Base-by-base conservation (phyloP, 1,284 basidiomycete species). In the Tylopilus microsporus region DNA sequence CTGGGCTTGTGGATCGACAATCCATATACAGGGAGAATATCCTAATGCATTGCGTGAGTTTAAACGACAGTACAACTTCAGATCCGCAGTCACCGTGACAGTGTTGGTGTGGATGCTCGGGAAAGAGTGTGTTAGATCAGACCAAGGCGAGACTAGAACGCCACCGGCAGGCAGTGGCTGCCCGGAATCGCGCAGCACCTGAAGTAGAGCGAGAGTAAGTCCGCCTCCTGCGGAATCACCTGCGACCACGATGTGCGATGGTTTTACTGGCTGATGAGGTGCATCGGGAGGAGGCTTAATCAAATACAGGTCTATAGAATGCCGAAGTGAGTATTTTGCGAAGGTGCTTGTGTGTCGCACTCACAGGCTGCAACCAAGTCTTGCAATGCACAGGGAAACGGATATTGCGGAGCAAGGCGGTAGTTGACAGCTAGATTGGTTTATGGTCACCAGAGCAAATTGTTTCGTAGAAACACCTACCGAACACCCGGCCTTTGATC, bases 161-260 rank as follows among this genome's bases (percentile, higher is more conserved):
- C 84, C 91, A 9, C 92, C 94, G 2, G 94, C 92, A 1, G 95
- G 96, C 51, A 84, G 66, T 2, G 93, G 93, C 30, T 97, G 76
- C 1, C 83, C 86, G 2, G 83, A 76, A 72, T 99, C 97, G 4
- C 97, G 88, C 42, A 99, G 82, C n/a, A 97, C 82, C 71, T 96
- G 93, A 3, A 99, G 79, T 19, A 98, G 76, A 1, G 94, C 89
- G 53, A 98, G 76, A 0, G 84, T 82, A 15, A 98, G 76, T 0
- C 94, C 94, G 5, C 95, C 97, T 6, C 97, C 97, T 0, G 97
- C 96, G 32, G 93, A 96, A 73, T 97, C 94, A 1, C 97, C 97
- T 0, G 88, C 87, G 46, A 97, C 74, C 12, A 98, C 82, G 49
- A 98, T 90, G 62, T 89, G 85, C 1, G 81, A 81, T 0, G 96